Conservation (phyloP, 2,329 filamentous ascomycete genomes). For the Pseudogymnoascus sp. region DNA sequence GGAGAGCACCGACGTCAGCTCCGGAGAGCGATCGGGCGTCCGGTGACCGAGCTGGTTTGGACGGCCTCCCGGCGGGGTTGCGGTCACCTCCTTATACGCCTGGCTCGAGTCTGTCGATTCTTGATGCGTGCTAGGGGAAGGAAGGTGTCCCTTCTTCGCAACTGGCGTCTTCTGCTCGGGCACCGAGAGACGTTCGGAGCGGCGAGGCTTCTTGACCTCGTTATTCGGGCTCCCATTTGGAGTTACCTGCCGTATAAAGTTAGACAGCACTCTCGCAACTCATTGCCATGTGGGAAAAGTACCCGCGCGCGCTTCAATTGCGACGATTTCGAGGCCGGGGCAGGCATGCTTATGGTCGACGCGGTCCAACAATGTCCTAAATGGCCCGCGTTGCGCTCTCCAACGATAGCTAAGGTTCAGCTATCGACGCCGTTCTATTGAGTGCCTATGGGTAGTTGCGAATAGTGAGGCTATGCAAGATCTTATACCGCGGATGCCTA, state of each 20-base stretch:
- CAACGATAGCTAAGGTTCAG: conserved; percentile 1
- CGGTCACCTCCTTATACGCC: conserved; percentile 58
- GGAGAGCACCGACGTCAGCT: conserved; percentile 23
- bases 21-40: conserved; percentile 37
- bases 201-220: conserved; percentile 67
- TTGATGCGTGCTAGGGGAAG: conserved; percentile 69
- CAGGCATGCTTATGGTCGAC: conserved; percentile 29
- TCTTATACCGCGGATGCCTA: conserved; percentile 1
- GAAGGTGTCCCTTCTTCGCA: conserved; percentile 60
- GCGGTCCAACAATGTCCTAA: not conserved
- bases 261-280: conserved; percentile 17
- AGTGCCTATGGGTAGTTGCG: not conserved
- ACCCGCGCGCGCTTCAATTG: conserved; percentile 77
- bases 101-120: conserved; percentile 52
- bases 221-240: conserved; percentile 21
- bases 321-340: conserved; percentile 66
- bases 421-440: not conserved
- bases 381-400: not conserved
- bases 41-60: conserved; percentile 43
- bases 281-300: conserved; percentile 31
- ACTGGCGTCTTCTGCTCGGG: conserved; percentile 49
- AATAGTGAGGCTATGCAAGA: not conserved
- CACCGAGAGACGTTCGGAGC: conserved; percentile 62
- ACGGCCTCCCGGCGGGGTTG: conserved; percentile 56
- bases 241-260: conserved; percentile 17